Percentiles rank a stretch among this genome's conserved stretches.
phyloP scores from a whole-genome alignment of 1,284 basidiomycete species.

The Ganoderma resinaceum region DNA sequence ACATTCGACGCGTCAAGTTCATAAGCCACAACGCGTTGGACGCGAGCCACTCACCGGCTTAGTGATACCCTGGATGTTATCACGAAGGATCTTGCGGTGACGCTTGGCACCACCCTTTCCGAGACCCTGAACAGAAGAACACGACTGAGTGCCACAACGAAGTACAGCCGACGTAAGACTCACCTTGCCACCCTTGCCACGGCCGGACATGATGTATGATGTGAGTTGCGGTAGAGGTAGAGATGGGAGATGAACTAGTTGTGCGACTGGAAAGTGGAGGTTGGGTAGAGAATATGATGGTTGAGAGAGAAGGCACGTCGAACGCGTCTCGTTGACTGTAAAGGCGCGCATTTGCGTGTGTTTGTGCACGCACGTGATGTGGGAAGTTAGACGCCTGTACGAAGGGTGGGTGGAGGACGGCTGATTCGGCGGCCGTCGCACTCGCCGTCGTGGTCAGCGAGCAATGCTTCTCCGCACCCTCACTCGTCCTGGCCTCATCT shows the following conservation, averaged over 20 bases:
- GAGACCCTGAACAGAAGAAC: slow-evolving; percentile 36
- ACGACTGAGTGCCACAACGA: not conserved
- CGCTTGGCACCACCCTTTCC: slow-evolving; percentile 84
- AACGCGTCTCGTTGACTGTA: slow-evolving; percentile 32
- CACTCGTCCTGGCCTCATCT: slow-evolving; percentile 24
- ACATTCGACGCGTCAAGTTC: slow-evolving; percentile 66
- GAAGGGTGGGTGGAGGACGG: not conserved
- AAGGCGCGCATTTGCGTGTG: slow-evolving; percentile 32
- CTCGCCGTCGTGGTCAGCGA: slow-evolving; percentile 13
- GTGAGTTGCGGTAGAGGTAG: slow-evolving; percentile 10
- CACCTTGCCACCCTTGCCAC: slow-evolving; percentile 76
- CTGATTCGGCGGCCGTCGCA: not conserved
- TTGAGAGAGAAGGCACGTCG: slow-evolving; percentile 33
- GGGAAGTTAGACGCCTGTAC: not conserved
- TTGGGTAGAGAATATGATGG: slow-evolving; percentile 23
- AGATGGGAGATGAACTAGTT: slow-evolving; percentile 14
- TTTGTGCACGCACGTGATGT: slow-evolving; percentile 32
- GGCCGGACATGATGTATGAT: slow-evolving; percentile 69
- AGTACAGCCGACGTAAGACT: not conserved
- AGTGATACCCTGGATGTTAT: slow-evolving; percentile 89
- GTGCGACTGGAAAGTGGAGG: slow-evolving; percentile 19
- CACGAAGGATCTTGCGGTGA: slow-evolving; percentile 87
- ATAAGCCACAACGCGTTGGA: not conserved
- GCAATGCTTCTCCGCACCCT: slow-evolving; percentile 31
- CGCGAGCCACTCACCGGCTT: slow-evolving; percentile 52